These are phyloP conservation scores for Dipodascopsis tothii DNA, from an alignment of 805 yeast genomes.

Conservation along the genomic window DNA sequence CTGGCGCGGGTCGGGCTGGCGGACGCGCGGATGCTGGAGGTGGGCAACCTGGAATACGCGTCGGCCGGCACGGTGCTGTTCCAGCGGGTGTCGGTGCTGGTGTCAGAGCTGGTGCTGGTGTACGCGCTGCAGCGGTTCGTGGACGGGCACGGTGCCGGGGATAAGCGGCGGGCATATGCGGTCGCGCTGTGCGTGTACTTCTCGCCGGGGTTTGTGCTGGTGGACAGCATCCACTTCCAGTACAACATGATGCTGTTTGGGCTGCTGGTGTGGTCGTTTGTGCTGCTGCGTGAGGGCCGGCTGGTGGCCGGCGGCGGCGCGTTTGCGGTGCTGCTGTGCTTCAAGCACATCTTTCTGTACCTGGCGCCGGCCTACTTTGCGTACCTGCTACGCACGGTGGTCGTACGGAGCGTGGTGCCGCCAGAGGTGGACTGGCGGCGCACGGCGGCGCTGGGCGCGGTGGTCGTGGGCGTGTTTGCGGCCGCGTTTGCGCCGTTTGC, in stretches of 20 bases:
- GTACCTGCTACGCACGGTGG: slow-evolving; percentile 63
- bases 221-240: slow-evolving; percentile 95
- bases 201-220: slow-evolving; percentile 82
- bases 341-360: slow-evolving; percentile 88
- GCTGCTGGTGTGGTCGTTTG: slow-evolving; percentile 62
- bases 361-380: slow-evolving; percentile 91
- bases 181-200: slow-evolving; percentile 74
- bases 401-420: slow-evolving; percentile 28
- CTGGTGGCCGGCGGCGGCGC: slow-evolving; percentile 42
- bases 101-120: slow-evolving; percentile 66
- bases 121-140: slow-evolving; percentile 65
- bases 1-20: too few relatives aligned
- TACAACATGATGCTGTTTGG: slow-evolving; percentile 94
- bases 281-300: slow-evolving; percentile 54
- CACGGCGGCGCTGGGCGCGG: slow-evolving; percentile 54
- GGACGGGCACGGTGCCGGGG: slow-evolving; percentile 30
- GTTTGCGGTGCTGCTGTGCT: slow-evolving; percentile 75
- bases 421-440: slow-evolving; percentile 29
- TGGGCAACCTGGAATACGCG: slow-evolving; percentile 20
- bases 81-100: slow-evolving; percentile 74
- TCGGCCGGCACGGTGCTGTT: slow-evolving; percentile 37
- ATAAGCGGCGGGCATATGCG: slow-evolving; percentile 47
- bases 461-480: slow-evolving; percentile 54
- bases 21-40: slow-evolving; percentile 22
- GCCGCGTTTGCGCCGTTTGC: slow-evolving; percentile 76